These are phyloP conservation scores for Sarcodon sp. DNA, from an alignment of 768 basidiomycete species.

Conservation along the genomic window DNA sequence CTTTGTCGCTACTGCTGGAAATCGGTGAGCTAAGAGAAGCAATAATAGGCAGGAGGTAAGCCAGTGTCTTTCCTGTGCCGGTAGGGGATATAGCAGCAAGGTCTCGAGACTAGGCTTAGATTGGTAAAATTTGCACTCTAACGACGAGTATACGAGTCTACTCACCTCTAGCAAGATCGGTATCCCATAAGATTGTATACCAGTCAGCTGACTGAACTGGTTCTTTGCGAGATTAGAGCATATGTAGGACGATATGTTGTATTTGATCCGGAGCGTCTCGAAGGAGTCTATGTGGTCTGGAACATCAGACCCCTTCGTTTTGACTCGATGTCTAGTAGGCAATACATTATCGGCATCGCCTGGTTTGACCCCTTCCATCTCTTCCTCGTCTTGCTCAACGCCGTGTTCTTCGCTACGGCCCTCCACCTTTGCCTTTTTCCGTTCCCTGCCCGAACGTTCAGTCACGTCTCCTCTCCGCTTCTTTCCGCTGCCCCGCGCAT, in stretches of 20 bases:
- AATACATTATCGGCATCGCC: slow-evolving; percentile 10
- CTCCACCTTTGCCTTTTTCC: slow-evolving; percentile 18
- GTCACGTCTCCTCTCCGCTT: slow-evolving; percentile 34
- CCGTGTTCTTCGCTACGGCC: slow-evolving; percentile 12
- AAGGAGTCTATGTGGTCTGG: slow-evolving; percentile 51
- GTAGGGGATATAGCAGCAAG: slow-evolving; percentile 93
- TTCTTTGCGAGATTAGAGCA: slow-evolving; percentile 49
- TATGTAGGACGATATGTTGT: slow-evolving; percentile 44
- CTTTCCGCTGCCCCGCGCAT: slow-evolving; percentile 40
- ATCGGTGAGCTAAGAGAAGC: slow-evolving; percentile 41
- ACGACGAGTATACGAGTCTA: not conserved
- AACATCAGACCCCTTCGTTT: slow-evolving; percentile 59
- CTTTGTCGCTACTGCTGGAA: slow-evolving; percentile 28
- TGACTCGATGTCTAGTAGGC: slow-evolving; percentile 43
- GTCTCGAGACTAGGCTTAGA: slow-evolving; percentile 50
- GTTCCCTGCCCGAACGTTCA: slow-evolving; percentile 2
- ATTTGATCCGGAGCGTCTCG: slow-evolving; percentile 40
- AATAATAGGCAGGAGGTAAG: slow-evolving; percentile 82
- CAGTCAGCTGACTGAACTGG: slow-evolving; percentile 60
- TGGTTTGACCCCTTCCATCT: slow-evolving; percentile 10
- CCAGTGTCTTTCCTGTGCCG: slow-evolving; percentile 92
- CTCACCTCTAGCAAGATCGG: slow-evolving; percentile 72
- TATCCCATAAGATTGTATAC: slow-evolving; percentile 68
- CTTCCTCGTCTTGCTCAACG: slow-evolving; percentile 10
- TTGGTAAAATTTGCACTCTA: not conserved